Conservation (phyloP, 208 protist species). For the Leishmania gerbilli region DNA sequence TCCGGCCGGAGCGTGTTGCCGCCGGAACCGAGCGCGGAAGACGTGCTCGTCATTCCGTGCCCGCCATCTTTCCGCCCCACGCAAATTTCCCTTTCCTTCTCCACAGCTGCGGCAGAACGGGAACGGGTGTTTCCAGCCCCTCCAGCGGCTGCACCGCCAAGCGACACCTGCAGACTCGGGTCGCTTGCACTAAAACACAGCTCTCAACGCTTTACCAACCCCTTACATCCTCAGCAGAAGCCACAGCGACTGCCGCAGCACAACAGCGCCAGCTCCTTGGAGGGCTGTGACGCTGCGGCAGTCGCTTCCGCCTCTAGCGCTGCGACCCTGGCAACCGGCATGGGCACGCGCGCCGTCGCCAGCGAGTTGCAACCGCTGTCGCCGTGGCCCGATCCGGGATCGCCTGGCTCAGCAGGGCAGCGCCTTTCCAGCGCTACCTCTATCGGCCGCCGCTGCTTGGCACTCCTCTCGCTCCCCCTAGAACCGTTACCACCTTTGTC, state of each 20-base stretch:
- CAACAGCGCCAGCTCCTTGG: not conserved
- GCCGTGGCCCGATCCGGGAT: too few relatives aligned
- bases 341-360: not conserved
- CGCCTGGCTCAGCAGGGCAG: not conserved
- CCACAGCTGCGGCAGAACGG: not conserved
- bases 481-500: not conserved
- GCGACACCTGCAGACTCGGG: not conserved
- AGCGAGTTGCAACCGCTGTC: not conserved
- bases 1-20: not conserved
- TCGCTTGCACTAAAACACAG: not conserved
- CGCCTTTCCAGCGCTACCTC: not conserved
- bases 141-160: not conserved
- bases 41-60: not conserved
- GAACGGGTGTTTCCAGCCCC: not conserved
- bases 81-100: not conserved
- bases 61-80: not conserved
- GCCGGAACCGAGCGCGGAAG: not conserved
- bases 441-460: not conserved
- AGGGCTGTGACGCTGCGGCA: not conserved
- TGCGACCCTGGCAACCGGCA: not conserved
- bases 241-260: not conserved
- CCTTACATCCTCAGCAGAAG: not conserved
- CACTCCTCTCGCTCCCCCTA: not conserved
- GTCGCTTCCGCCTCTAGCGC: not conserved
- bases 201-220: not conserved